phyloP scores from a whole-genome alignment of 495 filamentous ascomycete species.

The Penicillium simplicissimum region DNA sequence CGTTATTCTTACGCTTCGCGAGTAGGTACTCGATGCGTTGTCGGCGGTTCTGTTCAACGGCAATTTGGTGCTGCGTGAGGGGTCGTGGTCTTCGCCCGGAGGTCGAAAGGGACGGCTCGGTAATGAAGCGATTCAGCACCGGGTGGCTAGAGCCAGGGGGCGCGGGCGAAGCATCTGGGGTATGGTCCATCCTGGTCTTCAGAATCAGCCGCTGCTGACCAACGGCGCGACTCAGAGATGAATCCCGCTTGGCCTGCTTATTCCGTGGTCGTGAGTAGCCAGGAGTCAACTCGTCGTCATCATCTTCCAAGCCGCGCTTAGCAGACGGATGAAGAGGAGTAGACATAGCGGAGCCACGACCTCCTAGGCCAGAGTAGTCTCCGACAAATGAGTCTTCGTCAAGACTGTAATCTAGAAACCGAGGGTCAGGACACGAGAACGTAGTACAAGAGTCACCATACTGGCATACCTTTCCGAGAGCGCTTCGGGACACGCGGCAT shows the following conservation, averaged over 20 bases:
- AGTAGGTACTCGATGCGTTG: slow-evolving; percentile 87
- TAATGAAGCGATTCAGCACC: slow-evolving; percentile 49
- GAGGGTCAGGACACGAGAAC: not conserved
- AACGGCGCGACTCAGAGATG: slow-evolving; percentile 37
- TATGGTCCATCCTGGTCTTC: slow-evolving; percentile 51
- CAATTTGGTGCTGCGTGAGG: slow-evolving; percentile 89
- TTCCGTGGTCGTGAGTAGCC: slow-evolving; percentile 36
- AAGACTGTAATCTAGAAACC: slow-evolving; percentile 32
- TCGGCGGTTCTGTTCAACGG: slow-evolving; percentile 84
- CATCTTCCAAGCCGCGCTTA: slow-evolving; percentile 35
- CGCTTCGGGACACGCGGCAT: slow-evolving; percentile 57
- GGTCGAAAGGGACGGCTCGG: slow-evolving; percentile 37
- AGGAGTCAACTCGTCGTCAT: slow-evolving; percentile 43
- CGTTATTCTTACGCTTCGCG: slow-evolving; percentile 64
- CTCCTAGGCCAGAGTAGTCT: slow-evolving; percentile 37
- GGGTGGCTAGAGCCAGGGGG: slow-evolving; percentile 51
- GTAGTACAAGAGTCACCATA: slow-evolving; percentile 16
- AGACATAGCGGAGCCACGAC: slow-evolving; percentile 42
- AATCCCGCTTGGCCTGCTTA: slow-evolving; percentile 42
- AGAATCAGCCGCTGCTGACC: slow-evolving; percentile 49
- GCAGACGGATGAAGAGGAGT: slow-evolving; percentile 44
- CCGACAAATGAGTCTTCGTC: slow-evolving; percentile 42
- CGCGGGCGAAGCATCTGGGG: slow-evolving; percentile 49
- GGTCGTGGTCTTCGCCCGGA: slow-evolving; percentile 68
- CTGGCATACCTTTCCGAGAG: slow-evolving; percentile 51